Base-by-base conservation (phyloP, 2,329 filamentous ascomycete genomes). In the Xylariaceae sp. region DNA sequence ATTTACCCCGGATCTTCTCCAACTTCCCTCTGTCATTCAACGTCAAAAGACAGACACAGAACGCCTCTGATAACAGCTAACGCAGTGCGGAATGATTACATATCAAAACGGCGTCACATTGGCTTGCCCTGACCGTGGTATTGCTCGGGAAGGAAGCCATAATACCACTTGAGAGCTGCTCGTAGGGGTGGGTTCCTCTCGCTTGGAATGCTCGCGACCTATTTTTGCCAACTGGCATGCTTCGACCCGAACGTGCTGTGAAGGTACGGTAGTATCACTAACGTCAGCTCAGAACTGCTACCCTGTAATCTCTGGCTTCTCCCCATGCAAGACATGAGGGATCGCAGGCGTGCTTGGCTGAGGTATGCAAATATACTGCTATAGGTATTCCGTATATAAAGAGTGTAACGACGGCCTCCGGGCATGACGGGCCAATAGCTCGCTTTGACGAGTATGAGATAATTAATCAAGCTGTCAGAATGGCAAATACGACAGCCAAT, bases 241-340 rank as follows among this genome's bases (percentile, higher is more conserved):
- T 45, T 42, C 8, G 35, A 56, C 10, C 45, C 45, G 50, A 18
- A 44, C 51, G 45, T 57, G 57, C 45, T 42, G 37, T 42, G 37
- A 10, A 42, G 37, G 37, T 8, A 42, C 11, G 11, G 23, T 13
- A 9, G 11, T 56, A 17, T 42, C 47, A 30, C 10, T 18, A 39
- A 56, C 59, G 60, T 55, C 60, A 62, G 48, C 60, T 59, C 57
- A 62, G 47, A 59, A 45, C 45, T 49, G 23, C 54, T 34, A 47
- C 57, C 51, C 45, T 57, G 54, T 44, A 55, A 56, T 44, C 42
- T 53, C 39, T 62, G 3, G 42, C 34, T 30, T 30, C 48, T 45
- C 18, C 48, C 54, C 44, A 62, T 50, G 54, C 42, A 57, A 56
- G 57, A 56, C 57, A 55, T 52, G 54, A 57, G 39, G 45, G 35